These are phyloP conservation scores for Claviceps humidiphila DNA, from an alignment of 2,329 filamentous ascomycete genomes.

Conservation along the genomic window DNA sequence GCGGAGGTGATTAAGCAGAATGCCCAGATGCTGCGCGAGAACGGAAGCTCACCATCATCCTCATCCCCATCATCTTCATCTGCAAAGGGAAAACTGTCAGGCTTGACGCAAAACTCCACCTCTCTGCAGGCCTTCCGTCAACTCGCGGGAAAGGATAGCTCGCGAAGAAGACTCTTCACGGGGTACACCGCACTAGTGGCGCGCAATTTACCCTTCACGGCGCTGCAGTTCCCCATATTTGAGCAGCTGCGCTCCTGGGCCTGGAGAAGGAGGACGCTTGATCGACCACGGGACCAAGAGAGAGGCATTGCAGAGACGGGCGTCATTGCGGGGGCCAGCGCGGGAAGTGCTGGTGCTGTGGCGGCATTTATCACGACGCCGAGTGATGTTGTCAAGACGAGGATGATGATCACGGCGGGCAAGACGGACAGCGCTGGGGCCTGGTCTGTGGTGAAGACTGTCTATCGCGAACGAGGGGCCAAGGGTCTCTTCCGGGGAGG, in stretches of 20 bases:
- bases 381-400: conserved; percentile 78
- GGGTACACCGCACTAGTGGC: conserved; percentile 75
- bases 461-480: conserved; percentile 54
- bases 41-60: conserved; percentile 2
- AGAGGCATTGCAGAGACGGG: conserved; percentile 49
- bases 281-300: conserved; percentile 14
- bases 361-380: conserved; percentile 78
- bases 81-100: conserved; percentile 4
- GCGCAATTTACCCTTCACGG: conserved; percentile 76
- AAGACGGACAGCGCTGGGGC: conserved; percentile 19
- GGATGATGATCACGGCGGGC: conserved; percentile 65
- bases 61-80: not conserved
- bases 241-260: conserved; percentile 52
- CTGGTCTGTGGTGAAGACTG: conserved; percentile 48
- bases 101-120: conserved; percentile 17
- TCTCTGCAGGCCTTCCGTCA: conserved; percentile 37
- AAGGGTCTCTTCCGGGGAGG: conserved; percentile 68
- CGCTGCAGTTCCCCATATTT: conserved; percentile 78
- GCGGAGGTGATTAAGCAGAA: conserved; percentile 91
- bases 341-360: conserved; percentile 58
- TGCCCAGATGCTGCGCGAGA: conserved; percentile 59
- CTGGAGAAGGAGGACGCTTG: conserved; percentile 20
- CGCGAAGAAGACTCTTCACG: conserved; percentile 47
- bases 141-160: conserved; percentile 38
- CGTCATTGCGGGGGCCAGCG: conserved; percentile 57